These are phyloP conservation scores for Nissolia schottii DNA, from an alignment of 306 rosid species.

Conservation along the genomic window DNA sequence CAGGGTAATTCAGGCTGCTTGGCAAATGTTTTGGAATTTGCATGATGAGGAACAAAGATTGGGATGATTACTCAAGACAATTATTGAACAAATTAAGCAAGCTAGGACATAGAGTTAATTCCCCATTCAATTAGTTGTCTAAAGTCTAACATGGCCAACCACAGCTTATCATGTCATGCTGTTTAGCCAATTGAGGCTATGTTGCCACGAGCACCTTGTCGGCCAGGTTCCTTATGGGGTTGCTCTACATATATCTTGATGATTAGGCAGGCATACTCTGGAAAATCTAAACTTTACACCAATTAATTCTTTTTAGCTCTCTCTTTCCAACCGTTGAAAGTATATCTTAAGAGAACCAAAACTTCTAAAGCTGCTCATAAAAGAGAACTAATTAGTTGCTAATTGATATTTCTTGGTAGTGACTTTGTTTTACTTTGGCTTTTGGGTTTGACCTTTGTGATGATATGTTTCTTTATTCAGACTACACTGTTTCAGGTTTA, in stretches of 20 bases:
- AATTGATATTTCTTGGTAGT: slow-evolving; percentile 24
- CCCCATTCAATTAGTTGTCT: slow-evolving; percentile 17
- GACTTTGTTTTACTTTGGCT: slow-evolving; percentile 5
- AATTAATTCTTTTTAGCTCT: not conserved
- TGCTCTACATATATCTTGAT: slow-evolving; percentile 16
- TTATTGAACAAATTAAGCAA: slow-evolving; percentile 9
- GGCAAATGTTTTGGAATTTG: slow-evolving; percentile 29
- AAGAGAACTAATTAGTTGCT: not conserved
- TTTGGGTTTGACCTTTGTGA: slow-evolving; percentile 29
- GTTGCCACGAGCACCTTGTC: slow-evolving; percentile 26
- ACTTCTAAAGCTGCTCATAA: not conserved
- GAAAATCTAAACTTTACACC: not conserved
- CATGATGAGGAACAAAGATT: not conserved
- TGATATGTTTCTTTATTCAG: slow-evolving; percentile 26
- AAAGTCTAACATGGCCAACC: slow-evolving; percentile 26
- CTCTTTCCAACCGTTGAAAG: slow-evolving; percentile 14
- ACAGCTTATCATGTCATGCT: not conserved
- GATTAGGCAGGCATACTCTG: not conserved
- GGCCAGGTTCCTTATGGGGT: slow-evolving; percentile 21
- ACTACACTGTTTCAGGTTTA: slow-evolving; percentile 19
- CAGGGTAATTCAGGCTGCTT: too few relatives aligned
- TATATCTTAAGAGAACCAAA: not conserved
- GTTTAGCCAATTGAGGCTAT: slow-evolving; percentile 9
- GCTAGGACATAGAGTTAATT: not conserved
- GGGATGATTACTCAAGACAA: slow-evolving; percentile 6